Conservation (phyloP, 257 asterid species). For the Knoxia roxburghii region DNA sequence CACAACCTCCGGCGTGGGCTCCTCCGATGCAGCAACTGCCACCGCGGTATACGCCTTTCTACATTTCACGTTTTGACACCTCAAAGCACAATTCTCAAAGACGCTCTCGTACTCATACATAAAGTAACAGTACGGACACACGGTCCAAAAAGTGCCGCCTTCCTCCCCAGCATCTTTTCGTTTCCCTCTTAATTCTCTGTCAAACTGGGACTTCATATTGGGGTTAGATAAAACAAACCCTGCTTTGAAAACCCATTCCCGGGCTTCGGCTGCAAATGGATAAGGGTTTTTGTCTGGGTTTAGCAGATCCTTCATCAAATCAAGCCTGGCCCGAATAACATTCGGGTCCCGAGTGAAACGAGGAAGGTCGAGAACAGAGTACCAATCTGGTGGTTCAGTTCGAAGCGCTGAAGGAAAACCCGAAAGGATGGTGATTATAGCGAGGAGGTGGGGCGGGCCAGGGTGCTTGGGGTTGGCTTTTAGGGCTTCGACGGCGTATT, state of each 20-base stretch:
- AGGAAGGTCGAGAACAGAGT: slow-evolving; percentile 43
- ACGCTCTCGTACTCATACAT: slow-evolving; percentile 40
- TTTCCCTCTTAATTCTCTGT: slow-evolving; percentile 23
- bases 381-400: slow-evolving; percentile 28
- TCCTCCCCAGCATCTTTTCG: background rate
- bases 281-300: slow-evolving; percentile 37
- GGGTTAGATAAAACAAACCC: slow-evolving; percentile 44
- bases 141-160: slow-evolving; percentile 53
- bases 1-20: slow-evolving; percentile 45
- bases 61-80: slow-evolving; percentile 50
- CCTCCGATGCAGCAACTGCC: slow-evolving; percentile 26
- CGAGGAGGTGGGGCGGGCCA: slow-evolving; percentile 29
- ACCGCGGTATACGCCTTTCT: slow-evolving; percentile 41
- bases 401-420: slow-evolving; percentile 19
- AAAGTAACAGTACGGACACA: slow-evolving; percentile 58
- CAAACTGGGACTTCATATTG: slow-evolving; percentile 29
- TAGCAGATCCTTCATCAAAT: slow-evolving; percentile 23
- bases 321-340: slow-evolving; percentile 23
- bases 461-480: slow-evolving; percentile 33
- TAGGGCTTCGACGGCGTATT: slow-evolving; percentile 36
- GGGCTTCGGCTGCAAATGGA: slow-evolving; percentile 42
- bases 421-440: slow-evolving; percentile 40
- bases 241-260: slow-evolving; percentile 28
- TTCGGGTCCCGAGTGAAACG: slow-evolving; percentile 28
- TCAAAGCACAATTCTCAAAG: slow-evolving; percentile 41